Base-by-base conservation (phyloP, 208 protist species). In the Leishmania tarentolae region DNA sequence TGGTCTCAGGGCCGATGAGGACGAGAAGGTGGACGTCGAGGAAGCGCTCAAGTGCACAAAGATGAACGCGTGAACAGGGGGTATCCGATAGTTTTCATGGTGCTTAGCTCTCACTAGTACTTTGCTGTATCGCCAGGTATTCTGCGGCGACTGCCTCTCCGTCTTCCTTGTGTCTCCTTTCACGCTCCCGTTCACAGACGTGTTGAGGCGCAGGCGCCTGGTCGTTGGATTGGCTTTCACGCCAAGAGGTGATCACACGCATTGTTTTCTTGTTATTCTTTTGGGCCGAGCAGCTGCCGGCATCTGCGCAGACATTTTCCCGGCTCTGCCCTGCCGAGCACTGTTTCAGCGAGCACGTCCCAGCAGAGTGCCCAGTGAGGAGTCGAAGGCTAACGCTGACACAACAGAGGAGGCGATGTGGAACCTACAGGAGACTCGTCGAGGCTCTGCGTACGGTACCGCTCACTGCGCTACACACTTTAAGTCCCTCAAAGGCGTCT, bases 1-100 rank as follows among this genome's bases (percentile, higher is more conserved):
- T 68, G 86, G 90, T 13, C 90, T 87, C 11, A 80, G 86, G 52
- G 86, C 90, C 35, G 70, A 87, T 6, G 80, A 85, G 35, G 90
- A 90, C 61, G 86, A 90, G n/a, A 83, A 85, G 47, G 56, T 85
- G n/a, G 76, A 83, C 70, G 50, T 66, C 37, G 81, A 83, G 52
- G 53, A 71, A 7, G 74, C 66, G 1, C 44, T 65, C 24, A 28
- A 63, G 52, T 44, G 17, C 19, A 40, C 72, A 31, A 9, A 56
- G 35, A 71, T 79, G 17, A 19, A 79, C 59, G 35, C 46, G n/a
- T 53, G 3, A 42, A 28, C 28, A 44, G 40, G 40, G 5, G 37
- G 42, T 73, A n/a, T n/a, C 15, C 35, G 44, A 35, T 73, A 53
- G 28, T 53, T 44, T 35, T 21, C 37, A 15, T 35, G 68, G 44